Evolutionary conservation across 2,329 filamentous ascomycete species (phyloP).

Genomic region (Grosmannia penicillata): DNA sequence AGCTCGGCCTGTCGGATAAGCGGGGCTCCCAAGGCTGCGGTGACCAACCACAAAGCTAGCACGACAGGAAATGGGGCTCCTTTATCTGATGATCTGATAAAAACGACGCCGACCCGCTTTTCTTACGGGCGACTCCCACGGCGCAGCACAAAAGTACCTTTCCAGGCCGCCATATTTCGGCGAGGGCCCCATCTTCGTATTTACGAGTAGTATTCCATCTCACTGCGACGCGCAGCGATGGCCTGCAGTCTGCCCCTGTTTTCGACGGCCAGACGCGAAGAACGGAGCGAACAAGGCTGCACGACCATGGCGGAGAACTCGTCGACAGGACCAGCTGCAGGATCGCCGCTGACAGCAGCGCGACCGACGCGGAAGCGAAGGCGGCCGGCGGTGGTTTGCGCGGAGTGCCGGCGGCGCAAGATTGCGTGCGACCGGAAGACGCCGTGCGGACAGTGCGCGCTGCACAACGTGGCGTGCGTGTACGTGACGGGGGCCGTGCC

Average conservation of each 20-base stretch:
- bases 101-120: background rate
- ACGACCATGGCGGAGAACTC: too few relatives aligned
- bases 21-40: too few relatives aligned
- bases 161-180: too few relatives aligned
- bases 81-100: constrained; percentile 11
- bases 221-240: too few relatives aligned
- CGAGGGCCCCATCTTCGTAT: too few relatives aligned
- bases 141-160: too few relatives aligned
- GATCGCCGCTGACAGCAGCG: too few relatives aligned
- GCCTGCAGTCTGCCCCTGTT: background rate
- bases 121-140: too few relatives aligned
- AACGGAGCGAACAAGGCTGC: too few relatives aligned
- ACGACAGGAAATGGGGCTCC: background rate
- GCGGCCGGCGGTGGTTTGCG: constrained; percentile 32
- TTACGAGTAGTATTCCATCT: too few relatives aligned
- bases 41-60: background rate
- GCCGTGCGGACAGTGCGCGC: constrained; percentile 45
- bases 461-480: constrained; percentile 35
- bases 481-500: constrained; percentile 23
- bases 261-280: background rate
- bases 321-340: too few relatives aligned
- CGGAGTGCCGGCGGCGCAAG: constrained; percentile 43
- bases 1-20: too few relatives aligned
- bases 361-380: constrained; percentile 9
- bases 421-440: constrained; percentile 42